A percentile compares a stretch with the other conserved stretches of the same genome.
phyloP scores from a whole-genome alignment of 2,329 filamentous ascomycete genomes.

The Hymenoscyphus repandus region DNA sequence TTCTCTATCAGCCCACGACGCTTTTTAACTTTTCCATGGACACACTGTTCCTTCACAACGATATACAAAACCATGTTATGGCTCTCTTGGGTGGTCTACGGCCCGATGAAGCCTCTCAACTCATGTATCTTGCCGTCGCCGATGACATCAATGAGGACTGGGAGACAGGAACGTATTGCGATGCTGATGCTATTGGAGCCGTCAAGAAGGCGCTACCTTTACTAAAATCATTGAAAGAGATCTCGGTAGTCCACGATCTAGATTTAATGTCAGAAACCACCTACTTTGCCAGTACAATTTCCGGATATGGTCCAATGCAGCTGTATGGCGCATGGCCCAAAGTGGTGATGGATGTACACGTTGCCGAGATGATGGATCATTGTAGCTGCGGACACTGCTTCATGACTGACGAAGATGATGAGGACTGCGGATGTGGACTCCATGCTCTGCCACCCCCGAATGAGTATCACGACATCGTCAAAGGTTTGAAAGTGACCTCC shows the following conservation, averaged over 20 bases:
- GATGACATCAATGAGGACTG: background rate
- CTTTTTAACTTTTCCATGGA: conserved; percentile 21
- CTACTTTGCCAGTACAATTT: background rate
- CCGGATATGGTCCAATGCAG: background rate
- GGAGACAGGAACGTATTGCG: background rate
- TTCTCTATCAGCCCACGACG: conserved; percentile 5
- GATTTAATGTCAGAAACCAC: background rate
- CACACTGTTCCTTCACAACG: conserved; percentile 12
- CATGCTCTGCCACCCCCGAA: too few relatives aligned
- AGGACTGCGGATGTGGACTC: too few relatives aligned
- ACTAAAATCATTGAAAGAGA: background rate
- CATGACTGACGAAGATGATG: too few relatives aligned
- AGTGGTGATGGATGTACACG: background rate
- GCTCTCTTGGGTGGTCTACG: conserved; percentile 10
- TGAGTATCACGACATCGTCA: too few relatives aligned
- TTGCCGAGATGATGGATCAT: background rate
- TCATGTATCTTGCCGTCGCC: conserved; percentile 13
- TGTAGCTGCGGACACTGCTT: background rate
- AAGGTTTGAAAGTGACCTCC: too few relatives aligned
- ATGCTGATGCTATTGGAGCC: background rate
- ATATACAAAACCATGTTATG: background rate
- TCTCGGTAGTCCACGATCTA: background rate
- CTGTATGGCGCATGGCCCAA: background rate
- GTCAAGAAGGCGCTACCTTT: background rate
- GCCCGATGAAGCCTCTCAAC: background rate